Base-by-base conservation (phyloP, 2,329 filamentous ascomycete genomes). In the Colletotrichum sp. region DNA sequence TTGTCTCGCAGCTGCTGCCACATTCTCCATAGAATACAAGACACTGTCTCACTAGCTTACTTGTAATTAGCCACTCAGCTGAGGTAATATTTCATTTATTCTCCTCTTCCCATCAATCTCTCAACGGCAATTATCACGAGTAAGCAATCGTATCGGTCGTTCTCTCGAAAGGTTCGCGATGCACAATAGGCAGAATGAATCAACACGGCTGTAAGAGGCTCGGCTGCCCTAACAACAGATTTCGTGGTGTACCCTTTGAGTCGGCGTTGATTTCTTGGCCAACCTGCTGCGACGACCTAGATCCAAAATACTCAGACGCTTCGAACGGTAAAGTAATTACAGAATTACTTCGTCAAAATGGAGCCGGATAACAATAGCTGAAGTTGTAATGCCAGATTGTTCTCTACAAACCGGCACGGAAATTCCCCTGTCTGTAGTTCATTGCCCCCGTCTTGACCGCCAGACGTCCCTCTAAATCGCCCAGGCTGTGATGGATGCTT, bases 91-190 rank as follows among this genome's bases (percentile, higher is more conserved):
- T 19, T 19, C n/a, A n/a, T n/a, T 44, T 16, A 8, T 16, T 44
- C 16, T 19, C 19, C n/a, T 5, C 9, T 48, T 11, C 3, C 39
- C 19, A 48, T 9, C 16, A n/a, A n/a, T 9, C 39, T 6, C 39
- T 6, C 39, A 48, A 48, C 6, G 39, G 9, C 19, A 48, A 12
- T n/a, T n/a, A 44, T 11, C 39, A n/a, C 39, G 39, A 44, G 8
- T n/a, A n/a, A 5, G 19, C 1, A 11, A n/a, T n/a, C 0, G 3
- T 3, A 44, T n/a, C 9, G 5, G 5, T 9, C 5, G 2, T 19
- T 44, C 5, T 44, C 19, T n/a, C 2, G 39, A 44, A 12, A n/a
- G 8, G 9, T 19, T n/a, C 19, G 39, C 16, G 16, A 44, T 44
- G 8, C 16, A 44, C 8, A 44, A 44, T n/a, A 11, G 39, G 5